Conservation (phyloP, 1,139 yeast species). For the Blastobotrys illinoisensis region DNA sequence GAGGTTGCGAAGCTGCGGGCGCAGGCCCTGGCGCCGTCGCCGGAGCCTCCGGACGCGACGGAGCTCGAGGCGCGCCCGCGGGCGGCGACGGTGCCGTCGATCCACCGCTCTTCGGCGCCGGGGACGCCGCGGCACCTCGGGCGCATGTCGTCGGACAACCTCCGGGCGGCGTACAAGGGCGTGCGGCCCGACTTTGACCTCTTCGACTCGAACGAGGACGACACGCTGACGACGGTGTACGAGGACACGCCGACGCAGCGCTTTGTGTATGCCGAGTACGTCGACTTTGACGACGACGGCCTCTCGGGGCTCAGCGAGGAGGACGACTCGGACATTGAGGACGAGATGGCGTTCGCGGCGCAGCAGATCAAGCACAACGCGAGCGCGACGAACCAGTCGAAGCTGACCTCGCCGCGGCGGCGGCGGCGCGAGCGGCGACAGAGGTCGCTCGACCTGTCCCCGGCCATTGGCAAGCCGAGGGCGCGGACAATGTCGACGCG, state of each 20-base stretch:
- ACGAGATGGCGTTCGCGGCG: slow-evolving; percentile 31
- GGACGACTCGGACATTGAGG: slow-evolving; percentile 36
- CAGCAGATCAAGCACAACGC: slow-evolving; percentile 25
- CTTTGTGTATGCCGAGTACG: slow-evolving; percentile 11
- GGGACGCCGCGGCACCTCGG: neutral
- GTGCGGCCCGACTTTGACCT: neutral
- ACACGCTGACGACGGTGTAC: slow-evolving; percentile 16
- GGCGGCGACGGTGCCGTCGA: neutral
- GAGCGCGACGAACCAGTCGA: slow-evolving; percentile 14
- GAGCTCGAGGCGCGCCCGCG: neutral
- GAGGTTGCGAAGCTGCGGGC: slow-evolving; percentile 12
- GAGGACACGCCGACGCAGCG: slow-evolving; percentile 10
- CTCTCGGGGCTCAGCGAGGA: slow-evolving; percentile 26
- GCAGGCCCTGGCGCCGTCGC: slow-evolving; percentile 1
- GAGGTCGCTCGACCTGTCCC: slow-evolving; percentile 19
- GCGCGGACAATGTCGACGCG: slow-evolving; percentile 11
- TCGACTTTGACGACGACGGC: slow-evolving; percentile 14
- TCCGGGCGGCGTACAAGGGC: neutral
- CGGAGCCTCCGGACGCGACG: too few species aligned
- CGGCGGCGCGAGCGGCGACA: slow-evolving; percentile 16
- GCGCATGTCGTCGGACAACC: neutral
- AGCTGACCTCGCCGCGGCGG: slow-evolving; percentile 20
- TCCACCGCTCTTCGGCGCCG: neutral
- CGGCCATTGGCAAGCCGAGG: slow-evolving; percentile 3
- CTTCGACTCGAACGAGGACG: slow-evolving; percentile 12